These are phyloP conservation scores for Fusarium poae DNA, from an alignment of 2,329 filamentous ascomycete species.

Conservation along the genomic window DNA sequence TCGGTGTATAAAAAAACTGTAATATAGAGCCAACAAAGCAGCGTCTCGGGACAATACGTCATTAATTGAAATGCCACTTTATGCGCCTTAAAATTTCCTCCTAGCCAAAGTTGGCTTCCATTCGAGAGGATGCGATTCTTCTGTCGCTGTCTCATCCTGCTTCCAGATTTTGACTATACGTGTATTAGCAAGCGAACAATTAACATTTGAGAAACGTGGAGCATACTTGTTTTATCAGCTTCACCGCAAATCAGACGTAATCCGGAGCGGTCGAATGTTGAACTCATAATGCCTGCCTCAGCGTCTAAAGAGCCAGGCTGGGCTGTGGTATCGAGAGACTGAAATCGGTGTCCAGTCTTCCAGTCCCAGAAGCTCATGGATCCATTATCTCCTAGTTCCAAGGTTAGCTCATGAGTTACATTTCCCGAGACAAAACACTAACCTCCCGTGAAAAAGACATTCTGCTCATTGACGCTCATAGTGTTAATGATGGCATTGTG, in stretches of 20 bases:
- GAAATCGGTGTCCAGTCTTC: constrained; percentile 95
- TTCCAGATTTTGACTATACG: constrained; percentile 90
- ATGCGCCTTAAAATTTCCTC: constrained; percentile 73
- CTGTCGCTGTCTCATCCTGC: constrained; percentile 89
- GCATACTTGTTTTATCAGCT: constrained; percentile 90
- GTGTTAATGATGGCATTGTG: constrained; percentile 98
- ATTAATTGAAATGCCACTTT: constrained; percentile 17
- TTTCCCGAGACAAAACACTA: constrained; percentile 23
- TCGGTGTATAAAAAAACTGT: constrained; percentile 58
- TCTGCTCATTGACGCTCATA: constrained; percentile 91
- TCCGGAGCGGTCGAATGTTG: constrained; percentile 90
- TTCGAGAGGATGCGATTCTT: constrained; percentile 89
- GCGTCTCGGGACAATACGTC: constrained; percentile 26
- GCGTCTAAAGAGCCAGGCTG: constrained; percentile 95
- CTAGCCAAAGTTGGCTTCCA: constrained; percentile 88
- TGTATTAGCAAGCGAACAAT: constrained; percentile 45
- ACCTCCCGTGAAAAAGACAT: constrained; percentile 92
- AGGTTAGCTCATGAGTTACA: constrained; percentile 19
- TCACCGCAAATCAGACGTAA: constrained; percentile 92
- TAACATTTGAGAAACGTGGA: not conserved
- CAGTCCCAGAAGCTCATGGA: constrained; percentile 99
- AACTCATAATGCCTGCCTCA: constrained; percentile 94
- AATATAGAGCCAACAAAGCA: constrained; percentile 37
- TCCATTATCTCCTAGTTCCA: constrained; percentile 80
- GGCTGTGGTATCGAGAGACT: constrained; percentile 88